These are phyloP conservation scores for Exophiala bonariae DNA, from an alignment of 2,329 filamentous ascomycete species.

Conservation along the genomic window DNA sequence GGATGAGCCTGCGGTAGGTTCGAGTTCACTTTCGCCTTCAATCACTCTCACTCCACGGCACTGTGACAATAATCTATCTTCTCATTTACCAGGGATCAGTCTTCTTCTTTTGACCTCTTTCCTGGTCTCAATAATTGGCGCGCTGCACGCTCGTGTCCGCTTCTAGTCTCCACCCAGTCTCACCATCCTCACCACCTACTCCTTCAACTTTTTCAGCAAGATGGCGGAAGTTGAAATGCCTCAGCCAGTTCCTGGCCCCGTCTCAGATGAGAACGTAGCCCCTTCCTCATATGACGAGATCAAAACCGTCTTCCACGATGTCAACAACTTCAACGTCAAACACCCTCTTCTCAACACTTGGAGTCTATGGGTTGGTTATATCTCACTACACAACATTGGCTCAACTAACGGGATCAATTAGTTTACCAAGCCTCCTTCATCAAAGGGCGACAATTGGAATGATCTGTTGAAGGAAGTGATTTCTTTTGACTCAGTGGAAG, in stretches of 20 bases:
- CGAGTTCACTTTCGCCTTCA: no score
- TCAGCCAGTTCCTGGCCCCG: slow-evolving; percentile 22
- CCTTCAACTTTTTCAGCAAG: slow-evolving; percentile 1
- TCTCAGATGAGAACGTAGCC: slow-evolving; percentile 51
- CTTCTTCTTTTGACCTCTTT: no score
- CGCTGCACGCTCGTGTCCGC: no score
- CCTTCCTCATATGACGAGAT: slow-evolving; percentile 58
- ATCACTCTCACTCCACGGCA: no score
- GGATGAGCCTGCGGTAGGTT: no score
- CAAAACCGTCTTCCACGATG: slow-evolving; percentile 95
- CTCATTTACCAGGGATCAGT: no score
- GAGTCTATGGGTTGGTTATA: slow-evolving; percentile 81
- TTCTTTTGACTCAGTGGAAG: slow-evolving; percentile 96
- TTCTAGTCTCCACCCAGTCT: not conserved
- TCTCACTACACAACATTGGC: not conserved
- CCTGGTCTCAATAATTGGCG: no score
- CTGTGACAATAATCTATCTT: no score
- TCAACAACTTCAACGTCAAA: slow-evolving; percentile 99
- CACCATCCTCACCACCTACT: not conserved
- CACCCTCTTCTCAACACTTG: slow-evolving; percentile 96
- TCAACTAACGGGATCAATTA: slow-evolving; percentile 20
- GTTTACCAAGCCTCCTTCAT: slow-evolving; percentile 29
- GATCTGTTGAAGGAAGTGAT: slow-evolving; percentile 98
- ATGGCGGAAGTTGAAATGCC: slow-evolving; percentile 31
- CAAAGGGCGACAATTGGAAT: slow-evolving; percentile 95